Percentiles rank a stretch among this genome's conserved stretches.
Conservation (phyloP, 345 rosid genomes). For the Arabidopsis suecica region DNA sequence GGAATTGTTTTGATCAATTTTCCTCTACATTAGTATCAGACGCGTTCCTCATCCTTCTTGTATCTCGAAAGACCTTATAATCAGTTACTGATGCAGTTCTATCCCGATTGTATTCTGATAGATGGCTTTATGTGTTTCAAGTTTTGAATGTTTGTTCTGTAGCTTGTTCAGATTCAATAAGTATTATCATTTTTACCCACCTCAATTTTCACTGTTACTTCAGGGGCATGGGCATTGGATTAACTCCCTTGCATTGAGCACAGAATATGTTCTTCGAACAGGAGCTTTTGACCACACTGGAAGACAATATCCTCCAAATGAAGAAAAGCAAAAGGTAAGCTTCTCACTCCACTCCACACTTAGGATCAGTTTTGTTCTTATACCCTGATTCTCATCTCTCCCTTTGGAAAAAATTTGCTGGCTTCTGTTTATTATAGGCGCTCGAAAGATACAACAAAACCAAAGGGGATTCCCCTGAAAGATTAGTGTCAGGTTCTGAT, state of each 20-base stretch:
- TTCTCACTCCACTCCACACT: slow-evolving; percentile 2
- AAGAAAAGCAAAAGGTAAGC: slow-evolving; percentile 82
- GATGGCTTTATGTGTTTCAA: not conserved
- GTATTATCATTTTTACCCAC: not conserved
- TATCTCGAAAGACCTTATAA: not conserved
- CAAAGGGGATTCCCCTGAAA: slow-evolving; percentile 82
- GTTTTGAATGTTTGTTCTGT: not conserved
- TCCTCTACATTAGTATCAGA: slow-evolving; percentile 1
- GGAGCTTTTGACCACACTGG: slow-evolving; percentile 98
- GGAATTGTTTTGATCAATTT: not conserved
- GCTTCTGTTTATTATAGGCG: slow-evolving; percentile 53
- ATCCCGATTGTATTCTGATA: not conserved
- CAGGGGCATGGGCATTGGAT: slow-evolving; percentile 99
- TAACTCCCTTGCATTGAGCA: slow-evolving; percentile 94
- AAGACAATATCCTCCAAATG: slow-evolving; percentile 68
- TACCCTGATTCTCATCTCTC: slow-evolving; percentile 27
- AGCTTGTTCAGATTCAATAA: not conserved
- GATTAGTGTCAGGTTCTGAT: slow-evolving; percentile 96
- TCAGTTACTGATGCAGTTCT: not conserved
- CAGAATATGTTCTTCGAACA: slow-evolving; percentile 90
- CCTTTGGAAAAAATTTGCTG: slow-evolving; percentile 5
- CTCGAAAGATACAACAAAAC: slow-evolving; percentile 80
- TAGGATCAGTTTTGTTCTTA: not conserved
- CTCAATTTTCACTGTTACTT: not conserved
- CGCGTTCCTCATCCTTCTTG: not conserved